phyloP scores from a whole-genome alignment of 495 filamentous ascomycete species.

The Ramalina intermedia region DNA sequence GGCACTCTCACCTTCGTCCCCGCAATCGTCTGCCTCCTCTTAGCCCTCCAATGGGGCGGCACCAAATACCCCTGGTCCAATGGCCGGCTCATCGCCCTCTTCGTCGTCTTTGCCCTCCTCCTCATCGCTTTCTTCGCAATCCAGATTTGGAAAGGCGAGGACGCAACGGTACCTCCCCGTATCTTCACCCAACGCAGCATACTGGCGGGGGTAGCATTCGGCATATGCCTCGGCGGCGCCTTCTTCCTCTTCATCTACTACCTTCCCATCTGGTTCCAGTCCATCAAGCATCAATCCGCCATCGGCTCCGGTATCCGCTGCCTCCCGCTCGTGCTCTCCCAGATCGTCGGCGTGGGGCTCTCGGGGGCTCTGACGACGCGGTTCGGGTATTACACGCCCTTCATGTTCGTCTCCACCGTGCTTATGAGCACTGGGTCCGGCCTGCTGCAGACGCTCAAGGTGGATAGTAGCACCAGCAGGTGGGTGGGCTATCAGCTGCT shows the following conservation, averaged over 20 bases:
- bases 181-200: too few relatives aligned
- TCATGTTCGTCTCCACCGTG: slow-evolving; percentile 10
- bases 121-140: slow-evolving; percentile 2
- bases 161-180: slow-evolving; percentile 9
- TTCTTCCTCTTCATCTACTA: slow-evolving; percentile 38
- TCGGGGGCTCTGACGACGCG: slow-evolving; percentile 8
- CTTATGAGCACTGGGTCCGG: slow-evolving; percentile 19
- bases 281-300: slow-evolving; percentile 27
- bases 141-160: slow-evolving; percentile 3
- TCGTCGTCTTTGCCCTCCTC: slow-evolving; percentile 8
- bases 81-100: slow-evolving; percentile 10
- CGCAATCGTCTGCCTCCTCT: slow-evolving; percentile 12
- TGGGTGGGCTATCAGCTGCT: slow-evolving; percentile 31
- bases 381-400: slow-evolving; percentile 9
- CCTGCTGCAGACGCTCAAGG: slow-evolving; percentile 23
- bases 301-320: slow-evolving; percentile 35
- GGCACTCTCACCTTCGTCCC: too few relatives aligned
- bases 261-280: slow-evolving; percentile 48
- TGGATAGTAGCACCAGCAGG: slow-evolving; percentile 13
- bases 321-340: slow-evolving; percentile 33
- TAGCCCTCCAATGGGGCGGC: slow-evolving; percentile 20
- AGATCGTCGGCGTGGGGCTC: slow-evolving; percentile 10
- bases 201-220: too few relatives aligned
- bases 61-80: slow-evolving; percentile 8
- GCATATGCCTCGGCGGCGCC: too few relatives aligned